Conservation (phyloP, 805 yeast species). For the Schizosaccharomyces lindneri region DNA sequence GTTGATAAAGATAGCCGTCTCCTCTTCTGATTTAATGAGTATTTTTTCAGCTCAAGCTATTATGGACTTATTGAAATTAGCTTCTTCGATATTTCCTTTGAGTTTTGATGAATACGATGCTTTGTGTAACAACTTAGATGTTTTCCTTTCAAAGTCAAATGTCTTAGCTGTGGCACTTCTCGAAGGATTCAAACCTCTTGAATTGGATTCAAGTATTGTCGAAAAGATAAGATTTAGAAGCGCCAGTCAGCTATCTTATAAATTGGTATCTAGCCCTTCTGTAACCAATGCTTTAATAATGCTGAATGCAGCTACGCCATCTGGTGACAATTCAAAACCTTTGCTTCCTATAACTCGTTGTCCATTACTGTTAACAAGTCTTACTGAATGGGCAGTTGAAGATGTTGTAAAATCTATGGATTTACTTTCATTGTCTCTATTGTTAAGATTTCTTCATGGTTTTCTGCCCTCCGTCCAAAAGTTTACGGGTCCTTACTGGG, state of each 20-base stretch:
- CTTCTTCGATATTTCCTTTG: too few relatives aligned
- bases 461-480: neutral
- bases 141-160: neutral
- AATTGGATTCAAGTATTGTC: neutral
- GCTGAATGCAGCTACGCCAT: neutral
- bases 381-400: neutral
- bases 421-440: neutral
- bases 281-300: neutral
- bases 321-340: neutral
- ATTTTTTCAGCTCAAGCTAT: too few relatives aligned
- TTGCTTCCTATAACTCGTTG: neutral
- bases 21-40: too few relatives aligned
- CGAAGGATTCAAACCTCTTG: neutral
- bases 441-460: neutral
- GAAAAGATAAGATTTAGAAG: neutral
- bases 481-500: neutral
- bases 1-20: too few relatives aligned
- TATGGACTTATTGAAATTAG: too few relatives aligned
- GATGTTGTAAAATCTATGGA: neutral
- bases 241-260: neutral
- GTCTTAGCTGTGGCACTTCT: neutral
- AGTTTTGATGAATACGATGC: neutral
- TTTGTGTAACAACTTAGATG: neutral
- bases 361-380: neutral
- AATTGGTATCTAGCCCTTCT: neutral